Base-by-base conservation (phyloP, 805 yeast species). In the Zygosaccharomyces lentus region DNA sequence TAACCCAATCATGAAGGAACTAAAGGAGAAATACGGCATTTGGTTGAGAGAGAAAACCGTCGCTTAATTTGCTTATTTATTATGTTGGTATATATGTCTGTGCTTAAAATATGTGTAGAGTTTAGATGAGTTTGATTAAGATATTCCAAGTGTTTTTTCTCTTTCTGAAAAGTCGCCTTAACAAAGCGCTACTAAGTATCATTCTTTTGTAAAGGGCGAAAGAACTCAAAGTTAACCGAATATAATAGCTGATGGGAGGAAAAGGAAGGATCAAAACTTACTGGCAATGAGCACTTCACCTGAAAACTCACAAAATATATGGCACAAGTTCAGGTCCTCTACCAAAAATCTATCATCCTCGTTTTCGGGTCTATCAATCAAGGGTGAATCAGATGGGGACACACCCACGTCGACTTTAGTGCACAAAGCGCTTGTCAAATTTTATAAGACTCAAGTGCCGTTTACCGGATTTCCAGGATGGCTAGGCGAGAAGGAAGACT, bases 1-100 rank as follows among this genome's bases (percentile, higher is more conserved):
- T 68, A 83, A 87, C 57, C 95, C 98, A 55, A 77, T 93, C 69
- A 84, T 91, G 81, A 82, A 88, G 72, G 82, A 84, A 59, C 80
- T 93, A 73, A 89, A 89, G 78, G 95, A 87, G 43, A 84, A 87
- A 52, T 87, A 88, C 69, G 87, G 85, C 51, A 90, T 93, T 58
- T 88, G 70, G 77, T 76, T 91, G 70, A 80, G 80, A 53, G 99
- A 93, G 74, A 91, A 90, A 78, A 83, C 95, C 54, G 65, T 82
- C 31, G 62, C 55, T 48, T 66, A 52, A 64, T 58, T 19, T 13
- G 15, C 4, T 12, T 29, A 29, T 29, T 29, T 29, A 29, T 29
- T 29, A 29, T 29, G 32, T 31, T 27, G 17, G 26, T 13, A 27
- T 17, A 16, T 27, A 27, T 9, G 12, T 38, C 25, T 38, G 19